Evolutionary conservation across 257 asterid species (phyloP).

Genomic region (Plantago elongata): DNA sequence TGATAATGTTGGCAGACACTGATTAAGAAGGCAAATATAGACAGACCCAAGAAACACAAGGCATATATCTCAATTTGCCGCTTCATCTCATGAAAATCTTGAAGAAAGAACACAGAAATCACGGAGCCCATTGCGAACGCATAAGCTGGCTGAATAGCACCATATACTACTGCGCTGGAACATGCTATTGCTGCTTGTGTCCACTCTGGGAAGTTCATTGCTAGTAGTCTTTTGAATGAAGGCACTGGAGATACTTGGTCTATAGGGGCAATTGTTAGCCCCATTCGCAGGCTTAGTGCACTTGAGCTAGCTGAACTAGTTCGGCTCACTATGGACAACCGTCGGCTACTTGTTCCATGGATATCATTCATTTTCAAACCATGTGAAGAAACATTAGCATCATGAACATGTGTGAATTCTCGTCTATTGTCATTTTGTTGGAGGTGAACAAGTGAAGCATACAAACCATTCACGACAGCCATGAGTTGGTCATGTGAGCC

Average conservation of each 20-base stretch:
- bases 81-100: slow-evolving; percentile 40
- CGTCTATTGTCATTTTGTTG: slow-evolving; percentile 37
- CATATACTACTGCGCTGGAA: slow-evolving; percentile 39
- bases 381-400: too few species aligned
- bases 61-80: slow-evolving; percentile 34
- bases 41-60: slow-evolving; percentile 41
- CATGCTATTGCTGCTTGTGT: slow-evolving; percentile 44
- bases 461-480: slow-evolving; percentile 28
- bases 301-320: slow-evolving; percentile 44
- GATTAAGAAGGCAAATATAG: slow-evolving; percentile 40
- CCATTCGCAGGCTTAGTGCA: slow-evolving; percentile 21
- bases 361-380: not conserved
- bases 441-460: slow-evolving; percentile 43
- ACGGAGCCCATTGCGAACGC: slow-evolving; percentile 51
- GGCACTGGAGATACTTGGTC: slow-evolving; percentile 38
- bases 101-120: slow-evolving; percentile 43
- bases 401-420: not conserved
- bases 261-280: not conserved
- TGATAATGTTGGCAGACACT: slow-evolving; percentile 46
- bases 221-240: slow-evolving; percentile 45
- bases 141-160: slow-evolving; percentile 51
- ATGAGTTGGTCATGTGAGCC: slow-evolving; percentile 47
- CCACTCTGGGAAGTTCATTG: slow-evolving; percentile 66
- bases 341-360: slow-evolving; percentile 34
- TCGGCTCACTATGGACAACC: slow-evolving; percentile 34